Conservation (phyloP, 1,139 yeast genomes). For the Kodamaea suecica region DNA sequence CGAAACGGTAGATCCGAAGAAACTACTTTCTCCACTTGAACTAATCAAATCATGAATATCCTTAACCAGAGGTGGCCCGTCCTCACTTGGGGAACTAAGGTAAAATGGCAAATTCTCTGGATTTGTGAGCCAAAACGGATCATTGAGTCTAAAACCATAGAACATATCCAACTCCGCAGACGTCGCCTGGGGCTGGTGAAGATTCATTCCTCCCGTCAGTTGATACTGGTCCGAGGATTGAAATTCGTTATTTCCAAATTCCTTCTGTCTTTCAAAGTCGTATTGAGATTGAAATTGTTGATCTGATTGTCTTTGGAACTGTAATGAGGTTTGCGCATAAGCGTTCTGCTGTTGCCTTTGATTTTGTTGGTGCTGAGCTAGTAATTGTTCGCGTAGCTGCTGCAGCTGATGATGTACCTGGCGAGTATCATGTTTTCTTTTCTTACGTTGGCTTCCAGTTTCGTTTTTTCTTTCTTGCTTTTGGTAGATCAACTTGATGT, state of each 20-base stretch:
- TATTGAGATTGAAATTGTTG: not conserved
- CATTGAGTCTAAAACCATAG: constrained; percentile 33
- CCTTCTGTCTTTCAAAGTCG: not conserved
- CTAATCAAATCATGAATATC: constrained; percentile 6
- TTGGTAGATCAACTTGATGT: constrained; percentile 27
- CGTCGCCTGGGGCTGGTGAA: not conserved
- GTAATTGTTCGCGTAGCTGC: constrained; percentile 3
- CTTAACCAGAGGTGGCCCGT: constrained; percentile 13
- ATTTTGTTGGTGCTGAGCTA: constrained; percentile 5
- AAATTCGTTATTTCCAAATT: not conserved
- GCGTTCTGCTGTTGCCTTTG: too few species aligned
- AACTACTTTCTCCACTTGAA: constrained; percentile 2
- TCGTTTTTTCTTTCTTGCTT: constrained; percentile 16
- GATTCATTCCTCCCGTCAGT: not conserved
- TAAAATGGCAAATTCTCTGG: constrained; percentile 42
- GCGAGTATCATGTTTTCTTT: constrained; percentile 4
- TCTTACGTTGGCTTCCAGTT: constrained; percentile 3
- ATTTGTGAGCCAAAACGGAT: constrained; percentile 45
- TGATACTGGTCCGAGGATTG: not conserved
- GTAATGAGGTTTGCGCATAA: too few species aligned
- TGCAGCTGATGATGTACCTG: constrained; percentile 3
- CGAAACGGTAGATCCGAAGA: not conserved
- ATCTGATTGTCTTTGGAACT: too few species aligned
- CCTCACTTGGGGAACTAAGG: constrained; percentile 37
- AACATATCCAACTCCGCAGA: constrained; percentile 16